Evolutionary conservation across 164 flowering plant species (phyloP), one percentile per base, ranked within the genome.

Genomic region (Malania oleifera): DNA sequence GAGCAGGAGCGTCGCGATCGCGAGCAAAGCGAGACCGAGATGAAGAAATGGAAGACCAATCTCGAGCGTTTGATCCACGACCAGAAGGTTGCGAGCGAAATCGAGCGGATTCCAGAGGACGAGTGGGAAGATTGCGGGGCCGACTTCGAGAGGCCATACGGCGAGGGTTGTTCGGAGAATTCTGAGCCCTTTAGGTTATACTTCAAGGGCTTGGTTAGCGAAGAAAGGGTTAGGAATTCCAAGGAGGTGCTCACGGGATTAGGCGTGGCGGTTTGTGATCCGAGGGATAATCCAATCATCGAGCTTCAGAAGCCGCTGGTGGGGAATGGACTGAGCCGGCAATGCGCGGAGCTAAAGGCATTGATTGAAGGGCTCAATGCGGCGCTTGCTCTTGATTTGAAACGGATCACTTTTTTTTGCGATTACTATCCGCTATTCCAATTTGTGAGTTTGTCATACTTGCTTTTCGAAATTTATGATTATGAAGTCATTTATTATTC

Each of bases 261-360:
- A 91, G 95, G 95, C 0, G 80, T 83, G 1, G 88, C 89, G 5
- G 73, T 91, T 53, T 88, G 90, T 54, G 90, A 89, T 62, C 54
- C 70, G 2, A 48, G 37, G 25, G 82, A 75, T 52, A 70, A 75
- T 47, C 55, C 79, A 72, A 23, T 88, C 18, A 63, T 80, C 20
- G 83, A 81, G 60, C 22, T 83, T 20, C 66, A 62, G 59, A 85
- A 82, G 73, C 83, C 89, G 1, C 51, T 76, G 63, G 28, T 17
- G 1, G 80, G 73, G 20, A 45, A 5, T n/a, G 78, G 71, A 39
- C 13, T n/a, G 70, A 73, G 63, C 2, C n/a, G n/a, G n/a, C n/a
- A n/a, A n/a, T n/a, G n/a, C n/a, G n/a, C n/a, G n/a, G n/a, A n/a
- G n/a, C n/a, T 60, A 23, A 65, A 70, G 75, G 91, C 96, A 9